Base-by-base conservation (phyloP, 176 grass and related monocot species). In the Raddia guianensis region DNA sequence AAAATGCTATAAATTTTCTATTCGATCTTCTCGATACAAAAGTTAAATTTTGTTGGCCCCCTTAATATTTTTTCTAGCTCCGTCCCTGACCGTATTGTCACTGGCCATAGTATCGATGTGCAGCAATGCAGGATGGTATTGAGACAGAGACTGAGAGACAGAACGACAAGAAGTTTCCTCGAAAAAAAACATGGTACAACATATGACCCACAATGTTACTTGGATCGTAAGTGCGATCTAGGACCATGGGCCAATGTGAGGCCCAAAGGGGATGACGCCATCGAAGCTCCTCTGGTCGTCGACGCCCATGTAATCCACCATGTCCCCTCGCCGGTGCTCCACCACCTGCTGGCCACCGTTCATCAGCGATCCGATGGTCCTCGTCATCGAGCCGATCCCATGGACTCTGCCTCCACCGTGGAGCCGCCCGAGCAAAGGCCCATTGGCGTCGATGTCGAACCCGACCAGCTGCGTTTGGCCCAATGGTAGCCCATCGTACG, bases 231-330 rank as follows among this genome's bases (percentile, higher is more conserved):
- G 37, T 40, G n/a, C 8, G 19, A 44, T 21, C 33, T 86, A 90
- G 20, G 68, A 3, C 88, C 79, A 90, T 2, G 79, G 61, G 5
- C 79, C 79, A 1, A 73, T 63, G 1, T 79, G 59, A 53, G 80
- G 74, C 16, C 9, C 37, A 10, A 90, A 90, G 0, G 52, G 83
- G 61, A 15, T 49, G 1, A 56, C 9, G 4, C 37, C 51, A 6
- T 57, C 11, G 3, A 78, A 76, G 42, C 76, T 20, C 8, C 79
- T 61, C 4, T 80, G 82, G 40, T 80, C 76, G 20, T 80, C 62
- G 0, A 89, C 76, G n/a, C 92, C 92, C 72, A 94, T 78, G 76
- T 89, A 94, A 66, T 94, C 92, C 73, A 94, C 86, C 3, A 80
- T 78, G 2, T 66, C 84, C 9, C 13, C 33, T 40, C 42, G 65